These are phyloP conservation scores for Boletus sp. DNA, from an alignment of 768 basidiomycete species.

Conservation along the genomic window DNA sequence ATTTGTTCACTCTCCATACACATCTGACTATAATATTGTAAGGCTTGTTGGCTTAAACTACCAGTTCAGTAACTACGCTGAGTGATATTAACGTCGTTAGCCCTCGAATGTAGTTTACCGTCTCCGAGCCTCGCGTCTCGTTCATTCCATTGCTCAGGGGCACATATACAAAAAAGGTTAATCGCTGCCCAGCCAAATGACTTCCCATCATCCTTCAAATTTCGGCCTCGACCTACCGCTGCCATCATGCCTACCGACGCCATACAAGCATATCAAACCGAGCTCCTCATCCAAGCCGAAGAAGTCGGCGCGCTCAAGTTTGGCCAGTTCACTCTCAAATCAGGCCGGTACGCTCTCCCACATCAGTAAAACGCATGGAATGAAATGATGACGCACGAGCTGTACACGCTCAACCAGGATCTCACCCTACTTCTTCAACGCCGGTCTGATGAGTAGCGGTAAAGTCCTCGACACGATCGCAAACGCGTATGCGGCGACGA, in stretches of 20 bases:
- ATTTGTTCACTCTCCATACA: too few relatives aligned
- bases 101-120: too few relatives aligned
- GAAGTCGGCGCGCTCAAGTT: constrained; percentile 78
- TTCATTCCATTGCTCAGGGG: not conserved
- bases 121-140: not conserved
- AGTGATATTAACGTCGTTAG: not conserved
- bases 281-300: constrained; percentile 70
- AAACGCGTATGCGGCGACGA: constrained; percentile 79
- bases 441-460: constrained; percentile 82
- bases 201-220: not conserved
- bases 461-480: constrained; percentile 76
- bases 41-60: too few relatives aligned
- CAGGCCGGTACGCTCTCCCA: constrained; percentile 71
- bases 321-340: constrained; percentile 91
- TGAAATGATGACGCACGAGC: not conserved
- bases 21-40: too few relatives aligned
- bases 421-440: constrained; percentile 98
- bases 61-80: too few relatives aligned
- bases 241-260: constrained; percentile 19
- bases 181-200: not conserved
- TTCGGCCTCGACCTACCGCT: not conserved
- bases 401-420: constrained; percentile 41
- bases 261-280: constrained; percentile 53
- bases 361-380: not conserved
- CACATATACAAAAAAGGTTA: constrained; percentile 7